phyloP scores from a whole-genome alignment of 495 filamentous ascomycete species.

The Aspergillus homomorphus region DNA sequence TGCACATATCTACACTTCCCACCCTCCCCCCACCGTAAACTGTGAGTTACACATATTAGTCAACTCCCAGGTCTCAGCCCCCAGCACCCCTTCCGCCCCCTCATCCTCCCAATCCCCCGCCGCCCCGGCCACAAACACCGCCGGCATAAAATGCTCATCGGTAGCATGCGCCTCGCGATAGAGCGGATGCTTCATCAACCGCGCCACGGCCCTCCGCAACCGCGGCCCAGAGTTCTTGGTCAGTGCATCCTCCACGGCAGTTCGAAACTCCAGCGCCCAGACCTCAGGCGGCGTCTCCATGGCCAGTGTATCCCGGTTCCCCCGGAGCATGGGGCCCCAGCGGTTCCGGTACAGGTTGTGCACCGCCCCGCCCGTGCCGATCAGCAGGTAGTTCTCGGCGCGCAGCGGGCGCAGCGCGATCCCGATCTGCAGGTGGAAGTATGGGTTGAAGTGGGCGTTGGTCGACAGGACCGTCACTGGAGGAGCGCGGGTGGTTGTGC shows the following conservation, averaged over 20 bases:
- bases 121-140: conserved; percentile 52
- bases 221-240: conserved; percentile 41
- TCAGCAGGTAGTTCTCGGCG: conserved; percentile 44
- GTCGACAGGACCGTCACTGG: conserved; percentile 49
- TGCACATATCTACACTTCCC: conserved; percentile 12
- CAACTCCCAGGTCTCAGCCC: conserved; percentile 59
- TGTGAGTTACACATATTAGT: conserved; percentile 60
- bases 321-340: conserved; percentile 54
- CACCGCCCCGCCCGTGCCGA: conserved; percentile 57
- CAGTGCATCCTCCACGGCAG: conserved; percentile 52
- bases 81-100: conserved; percentile 35
- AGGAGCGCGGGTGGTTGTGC: conserved; percentile 48
- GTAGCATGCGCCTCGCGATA: conserved; percentile 59
- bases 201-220: conserved; percentile 43
- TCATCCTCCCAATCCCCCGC: conserved; percentile 47
- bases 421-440: conserved; percentile 56
- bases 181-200: conserved; percentile 57
- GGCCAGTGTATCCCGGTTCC: conserved; percentile 55
- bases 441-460: conserved; percentile 57
- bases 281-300: conserved; percentile 49
- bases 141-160: conserved; percentile 59
- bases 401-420: conserved; percentile 47
- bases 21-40: conserved; percentile 38
- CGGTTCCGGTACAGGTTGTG: conserved; percentile 60
- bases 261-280: conserved; percentile 55